These are phyloP conservation scores for Pleodorina starrii DNA, from an alignment of 139 green algal genomes.

Conservation along the genomic window DNA sequence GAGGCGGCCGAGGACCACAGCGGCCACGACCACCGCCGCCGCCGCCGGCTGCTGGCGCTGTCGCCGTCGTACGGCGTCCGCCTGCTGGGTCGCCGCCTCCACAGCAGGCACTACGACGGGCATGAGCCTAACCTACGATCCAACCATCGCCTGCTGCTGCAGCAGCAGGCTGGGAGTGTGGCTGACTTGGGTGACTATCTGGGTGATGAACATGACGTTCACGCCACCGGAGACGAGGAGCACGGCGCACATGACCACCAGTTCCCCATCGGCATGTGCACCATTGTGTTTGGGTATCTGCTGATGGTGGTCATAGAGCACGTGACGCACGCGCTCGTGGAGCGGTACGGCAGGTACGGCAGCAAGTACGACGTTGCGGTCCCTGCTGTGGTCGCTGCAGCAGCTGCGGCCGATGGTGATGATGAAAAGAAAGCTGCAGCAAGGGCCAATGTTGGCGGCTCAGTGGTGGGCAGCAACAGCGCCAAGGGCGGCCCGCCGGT, in stretches of 20 bases:
- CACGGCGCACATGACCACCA: neutral
- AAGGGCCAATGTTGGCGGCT: too few species aligned
- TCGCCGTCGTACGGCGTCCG: too few species aligned
- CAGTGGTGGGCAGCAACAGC: too few species aligned
- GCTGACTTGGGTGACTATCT: neutral
- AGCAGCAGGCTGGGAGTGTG: neutral
- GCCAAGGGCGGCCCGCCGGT: too few species aligned
- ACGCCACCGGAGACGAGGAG: too few species aligned
- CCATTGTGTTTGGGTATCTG: conserved; percentile 29
- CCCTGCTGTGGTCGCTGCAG: neutral
- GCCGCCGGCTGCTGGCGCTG: neutral
- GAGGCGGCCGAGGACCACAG: too few species aligned
- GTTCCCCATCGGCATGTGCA: conserved; percentile 11
- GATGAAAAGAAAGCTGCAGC: too few species aligned
- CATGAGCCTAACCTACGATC: too few species aligned
- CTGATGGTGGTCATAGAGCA: conserved; percentile 21
- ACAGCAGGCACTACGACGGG: neutral
- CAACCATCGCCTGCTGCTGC: too few species aligned
- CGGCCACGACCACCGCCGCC: too few species aligned
- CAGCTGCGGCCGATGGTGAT: too few species aligned
- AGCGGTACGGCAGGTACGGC: neutral
- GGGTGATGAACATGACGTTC: neutral
- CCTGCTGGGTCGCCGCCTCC: neutral
- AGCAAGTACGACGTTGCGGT: neutral
- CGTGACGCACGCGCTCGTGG: neutral